Percentiles rank a stretch among this genome's conserved stretches.
Conservation (phyloP, 1,284 basidiomycete genomes). For the Ceratobasidium sp. region DNA sequence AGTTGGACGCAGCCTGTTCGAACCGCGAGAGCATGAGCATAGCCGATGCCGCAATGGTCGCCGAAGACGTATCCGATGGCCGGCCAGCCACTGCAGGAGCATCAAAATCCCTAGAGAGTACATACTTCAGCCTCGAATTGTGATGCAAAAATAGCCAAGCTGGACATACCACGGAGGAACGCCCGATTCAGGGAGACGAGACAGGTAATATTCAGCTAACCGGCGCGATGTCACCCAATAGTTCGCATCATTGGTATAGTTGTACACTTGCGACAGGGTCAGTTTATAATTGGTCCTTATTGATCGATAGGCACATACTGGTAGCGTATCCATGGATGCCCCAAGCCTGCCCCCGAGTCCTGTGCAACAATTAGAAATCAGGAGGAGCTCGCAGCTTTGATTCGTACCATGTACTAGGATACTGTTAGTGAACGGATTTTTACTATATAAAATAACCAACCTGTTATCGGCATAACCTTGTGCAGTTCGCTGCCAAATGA, state of each 20-base stretch:
- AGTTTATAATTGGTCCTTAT: conserved; percentile 12
- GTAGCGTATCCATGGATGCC: conserved; percentile 72
- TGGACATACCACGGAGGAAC: conserved; percentile 65
- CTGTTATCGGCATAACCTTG: conserved; percentile 69
- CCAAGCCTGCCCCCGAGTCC: conserved; percentile 73
- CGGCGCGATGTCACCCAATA: conserved; percentile 66
- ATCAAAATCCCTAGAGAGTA: conserved; percentile 67
- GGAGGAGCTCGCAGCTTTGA: neutral
- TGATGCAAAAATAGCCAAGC: neutral
- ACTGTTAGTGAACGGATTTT: neutral
- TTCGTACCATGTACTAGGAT: conserved; percentile 60
- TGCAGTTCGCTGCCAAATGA: conserved; percentile 61
- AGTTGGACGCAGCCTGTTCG: conserved; percentile 54
- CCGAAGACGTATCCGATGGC: conserved; percentile 68
- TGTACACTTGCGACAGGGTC: conserved; percentile 58
- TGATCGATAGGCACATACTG: conserved; percentile 55
- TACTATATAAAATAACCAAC: conserved; percentile 44
- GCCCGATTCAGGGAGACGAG: conserved; percentile 61
- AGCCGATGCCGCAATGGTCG: conserved; percentile 64
- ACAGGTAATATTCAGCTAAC: conserved; percentile 65
- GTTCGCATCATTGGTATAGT: conserved; percentile 56
- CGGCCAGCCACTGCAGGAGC: conserved; percentile 62
- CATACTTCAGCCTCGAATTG: conserved; percentile 7
- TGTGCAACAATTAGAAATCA: neutral
- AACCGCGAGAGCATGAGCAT: conserved; percentile 64